These are phyloP conservation scores for Saccharum officinarum DNA, from an alignment of 176 grass and related monocot species.

Conservation along the genomic window DNA sequence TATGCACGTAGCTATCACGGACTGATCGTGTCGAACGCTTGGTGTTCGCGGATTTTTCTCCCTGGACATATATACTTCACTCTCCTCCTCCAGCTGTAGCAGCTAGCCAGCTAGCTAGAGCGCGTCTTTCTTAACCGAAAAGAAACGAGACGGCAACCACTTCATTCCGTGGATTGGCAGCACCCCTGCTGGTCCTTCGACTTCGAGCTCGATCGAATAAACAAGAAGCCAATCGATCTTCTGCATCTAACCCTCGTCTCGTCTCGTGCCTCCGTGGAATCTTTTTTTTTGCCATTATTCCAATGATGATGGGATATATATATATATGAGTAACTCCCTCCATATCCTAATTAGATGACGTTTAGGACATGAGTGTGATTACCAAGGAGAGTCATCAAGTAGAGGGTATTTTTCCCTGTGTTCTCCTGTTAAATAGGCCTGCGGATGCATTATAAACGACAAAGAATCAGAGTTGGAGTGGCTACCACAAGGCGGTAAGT, in stretches of 20 bases:
- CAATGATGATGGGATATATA: conserved; percentile 27
- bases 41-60: not conserved
- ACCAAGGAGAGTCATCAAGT: too few species aligned
- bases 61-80: not conserved
- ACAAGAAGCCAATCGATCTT: conserved; percentile 11
- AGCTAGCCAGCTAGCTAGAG: not conserved
- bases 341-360: too few species aligned
- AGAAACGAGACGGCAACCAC: conserved; percentile 28
- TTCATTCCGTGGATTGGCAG: not conserved
- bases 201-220: not conserved
- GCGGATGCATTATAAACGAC: too few species aligned
- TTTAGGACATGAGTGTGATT: too few species aligned
- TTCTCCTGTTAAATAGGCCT: too few species aligned
- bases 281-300: conserved; percentile 3
- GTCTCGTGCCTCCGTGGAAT: conserved; percentile 25
- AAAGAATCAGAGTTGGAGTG: too few species aligned
- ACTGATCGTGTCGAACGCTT: conserved; percentile 13
- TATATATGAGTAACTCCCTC: too few species aligned
- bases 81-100: not conserved
- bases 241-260: not conserved
- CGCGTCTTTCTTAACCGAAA: conserved; percentile 34
- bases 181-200: not conserved
- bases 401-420: too few species aligned
- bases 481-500: too few species aligned
- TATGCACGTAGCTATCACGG: not conserved